phyloP scores from a whole-genome alignment of 768 basidiomycete genomes.

The Melanogaster broomeanus region DNA sequence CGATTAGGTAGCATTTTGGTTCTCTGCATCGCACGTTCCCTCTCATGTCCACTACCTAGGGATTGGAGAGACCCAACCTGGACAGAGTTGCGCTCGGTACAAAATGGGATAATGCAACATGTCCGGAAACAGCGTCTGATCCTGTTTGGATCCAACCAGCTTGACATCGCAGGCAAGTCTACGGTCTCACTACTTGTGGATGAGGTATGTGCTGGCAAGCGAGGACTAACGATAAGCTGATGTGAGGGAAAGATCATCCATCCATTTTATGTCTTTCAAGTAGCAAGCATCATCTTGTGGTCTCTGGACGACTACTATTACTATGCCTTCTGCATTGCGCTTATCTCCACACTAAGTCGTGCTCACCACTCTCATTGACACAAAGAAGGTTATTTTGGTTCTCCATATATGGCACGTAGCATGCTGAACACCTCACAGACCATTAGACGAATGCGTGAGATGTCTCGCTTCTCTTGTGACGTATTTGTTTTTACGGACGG shows the following conservation, averaged over 20 bases:
- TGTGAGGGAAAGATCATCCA: slow-evolving; percentile 69
- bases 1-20: slow-evolving; percentile 62
- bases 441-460: slow-evolving; percentile 90
- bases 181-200: slow-evolving; percentile 78
- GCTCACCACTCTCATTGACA: slow-evolving; percentile 85
- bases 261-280: slow-evolving; percentile 98
- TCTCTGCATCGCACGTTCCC: background rate
- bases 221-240: slow-evolving; percentile 1
- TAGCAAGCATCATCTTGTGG: slow-evolving; percentile 94
- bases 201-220: slow-evolving; percentile 60
- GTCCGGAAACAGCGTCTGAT: slow-evolving; percentile 64
- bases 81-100: slow-evolving; percentile 61
- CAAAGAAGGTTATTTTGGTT: slow-evolving; percentile 67
- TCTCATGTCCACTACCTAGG: slow-evolving; percentile 40
- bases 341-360: slow-evolving; percentile 89
- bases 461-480: slow-evolving; percentile 87
- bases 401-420: background rate
- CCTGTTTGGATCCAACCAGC: slow-evolving; percentile 83
- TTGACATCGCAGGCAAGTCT: slow-evolving; percentile 90
- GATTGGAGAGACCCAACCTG: slow-evolving; percentile 89
- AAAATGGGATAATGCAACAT: slow-evolving; percentile 57
- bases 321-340: slow-evolving; percentile 94
- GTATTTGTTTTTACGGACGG: slow-evolving; percentile 71
- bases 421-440: slow-evolving; percentile 52
- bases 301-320: slow-evolving; percentile 95